Evolutionary conservation across 108 stramenopile species (phyloP), one percentile per base, ranked within the genome.

Genomic region (Stephanodiscus triporus): DNA sequence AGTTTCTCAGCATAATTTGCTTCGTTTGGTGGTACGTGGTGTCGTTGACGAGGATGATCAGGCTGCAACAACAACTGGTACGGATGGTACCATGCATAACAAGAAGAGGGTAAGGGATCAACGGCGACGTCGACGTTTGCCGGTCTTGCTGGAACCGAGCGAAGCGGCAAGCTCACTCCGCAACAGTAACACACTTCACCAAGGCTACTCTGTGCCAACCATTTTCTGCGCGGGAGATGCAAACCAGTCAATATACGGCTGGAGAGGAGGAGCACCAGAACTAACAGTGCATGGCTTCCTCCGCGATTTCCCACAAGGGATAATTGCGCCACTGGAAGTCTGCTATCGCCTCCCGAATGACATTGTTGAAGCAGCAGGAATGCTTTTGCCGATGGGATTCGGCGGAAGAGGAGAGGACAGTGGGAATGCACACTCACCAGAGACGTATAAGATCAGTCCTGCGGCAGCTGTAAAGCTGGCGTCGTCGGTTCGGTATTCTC

Each of bases 221-320:
- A 34, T 86, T 20, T 84, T 86, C 55, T 84, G 76, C 48, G 86
- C 83, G 1, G 86, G 86, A 66, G 86, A 85, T 79, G 63, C 80
- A 16, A 75, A 69, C 57, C 81, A 82, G 42, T 82, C 81, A 17
- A 80, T 86, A n/a, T 86, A 86, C 58, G 86, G 86, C 9, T 86
- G 82, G 82, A 66, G 87, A 68, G 87, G 85, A 23, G 84, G 85
- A 7, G 76, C 82, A 17, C 87, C 87, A 50, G 66, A 68, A 8
- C 72, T 85, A 29, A 84, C 85, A 37, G 76, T 88, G 14, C 81
- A 83, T 22, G 73, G 75, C 6, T 88, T 88, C 62, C 64, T 81
- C 17, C 37, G 47, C 7, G 87, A 88, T 60, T 88, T 69, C 63
- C 87, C 87, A 24, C 85, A 86, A 63, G 87, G 87, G 11, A 58